Conservation (phyloP, 73 alveolate species). For the Urostyla sp. region DNA sequence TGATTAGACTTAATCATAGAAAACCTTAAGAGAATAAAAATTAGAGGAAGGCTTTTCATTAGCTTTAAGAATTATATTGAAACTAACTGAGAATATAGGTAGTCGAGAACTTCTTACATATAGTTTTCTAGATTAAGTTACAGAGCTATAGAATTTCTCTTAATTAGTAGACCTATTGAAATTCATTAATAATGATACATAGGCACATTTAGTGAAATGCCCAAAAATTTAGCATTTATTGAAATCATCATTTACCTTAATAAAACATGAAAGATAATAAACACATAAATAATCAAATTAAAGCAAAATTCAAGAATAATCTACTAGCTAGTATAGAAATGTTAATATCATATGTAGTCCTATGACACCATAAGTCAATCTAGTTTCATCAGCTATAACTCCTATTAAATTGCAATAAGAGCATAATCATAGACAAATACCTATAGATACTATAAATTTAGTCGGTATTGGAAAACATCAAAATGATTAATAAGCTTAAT, state of each 20-base stretch:
- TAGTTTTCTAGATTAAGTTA: constrained; percentile 35
- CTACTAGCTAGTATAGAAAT: too few relatives aligned
- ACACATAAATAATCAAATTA: too few relatives aligned
- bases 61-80: constrained; percentile 8
- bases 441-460: constrained; percentile 6
- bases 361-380: constrained; percentile 10
- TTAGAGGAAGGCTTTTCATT: constrained; percentile 30
- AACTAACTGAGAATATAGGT: not conserved
- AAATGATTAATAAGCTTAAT: constrained; percentile 4
- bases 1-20: not conserved
- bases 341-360: too few relatives aligned
- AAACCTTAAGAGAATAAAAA: not conserved
- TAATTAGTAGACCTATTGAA: constrained; percentile 5
- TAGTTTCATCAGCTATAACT: constrained; percentile 29
- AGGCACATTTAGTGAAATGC: constrained; percentile 28
- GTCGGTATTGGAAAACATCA: not conserved
- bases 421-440: not conserved
- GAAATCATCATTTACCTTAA: not conserved
- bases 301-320: too few relatives aligned
- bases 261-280: too few relatives aligned
- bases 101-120: constrained; percentile 20
- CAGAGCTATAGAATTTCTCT: not conserved
- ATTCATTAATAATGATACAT: constrained; percentile 24
- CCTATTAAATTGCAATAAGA: constrained; percentile 14
- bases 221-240: constrained; percentile 11